phyloP scores from a whole-genome alignment of 2,329 filamentous ascomycete species.

The Nigrospora sphaerica region DNA sequence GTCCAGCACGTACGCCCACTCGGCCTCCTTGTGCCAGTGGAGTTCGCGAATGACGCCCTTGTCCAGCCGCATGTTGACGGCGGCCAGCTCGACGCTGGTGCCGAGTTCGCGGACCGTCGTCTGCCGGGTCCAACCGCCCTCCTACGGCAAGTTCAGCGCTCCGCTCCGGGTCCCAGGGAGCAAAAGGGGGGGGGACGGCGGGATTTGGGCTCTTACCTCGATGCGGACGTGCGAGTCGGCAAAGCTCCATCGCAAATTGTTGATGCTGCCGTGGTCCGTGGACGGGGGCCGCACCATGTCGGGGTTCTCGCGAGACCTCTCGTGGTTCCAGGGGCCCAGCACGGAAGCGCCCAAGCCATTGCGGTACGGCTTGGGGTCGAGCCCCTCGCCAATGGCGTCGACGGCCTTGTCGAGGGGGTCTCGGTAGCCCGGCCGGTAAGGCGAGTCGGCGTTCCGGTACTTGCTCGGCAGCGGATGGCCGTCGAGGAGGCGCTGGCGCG shows the following conservation, averaged over 20 bases:
- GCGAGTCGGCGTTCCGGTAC: conserved; percentile 31
- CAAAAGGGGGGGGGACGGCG: no score
- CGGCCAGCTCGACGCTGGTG: conserved; percentile 62
- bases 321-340: conserved; percentile 62
- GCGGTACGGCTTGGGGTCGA: conserved; percentile 60
- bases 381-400: conserved; percentile 49
- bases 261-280: conserved; percentile 64
- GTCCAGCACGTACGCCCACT: conserved; percentile 70
- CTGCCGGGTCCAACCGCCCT: conserved; percentile 71
- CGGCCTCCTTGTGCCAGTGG: conserved; percentile 76
- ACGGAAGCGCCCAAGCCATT: conserved; percentile 60
- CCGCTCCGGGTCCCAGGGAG: no score
- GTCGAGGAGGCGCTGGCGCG: conserved; percentile 45
- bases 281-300: conserved; percentile 65
- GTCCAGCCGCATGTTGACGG: conserved; percentile 73
- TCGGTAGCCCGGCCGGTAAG: conserved; percentile 52
- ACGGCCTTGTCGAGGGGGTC: conserved; percentile 58
- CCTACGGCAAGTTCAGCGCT: conserved; percentile 29
- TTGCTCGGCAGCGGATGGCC: conserved; percentile 37
- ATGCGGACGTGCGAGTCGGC: conserved; percentile 58
- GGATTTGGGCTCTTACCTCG: conserved; percentile 35
- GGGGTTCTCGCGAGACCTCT: conserved; percentile 62
- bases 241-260: conserved; percentile 69
- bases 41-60: conserved; percentile 68
- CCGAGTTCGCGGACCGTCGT: conserved; percentile 61